Evolutionary conservation across 345 rosid species (phyloP).

Genomic region (Eucalyptus curtisii): DNA sequence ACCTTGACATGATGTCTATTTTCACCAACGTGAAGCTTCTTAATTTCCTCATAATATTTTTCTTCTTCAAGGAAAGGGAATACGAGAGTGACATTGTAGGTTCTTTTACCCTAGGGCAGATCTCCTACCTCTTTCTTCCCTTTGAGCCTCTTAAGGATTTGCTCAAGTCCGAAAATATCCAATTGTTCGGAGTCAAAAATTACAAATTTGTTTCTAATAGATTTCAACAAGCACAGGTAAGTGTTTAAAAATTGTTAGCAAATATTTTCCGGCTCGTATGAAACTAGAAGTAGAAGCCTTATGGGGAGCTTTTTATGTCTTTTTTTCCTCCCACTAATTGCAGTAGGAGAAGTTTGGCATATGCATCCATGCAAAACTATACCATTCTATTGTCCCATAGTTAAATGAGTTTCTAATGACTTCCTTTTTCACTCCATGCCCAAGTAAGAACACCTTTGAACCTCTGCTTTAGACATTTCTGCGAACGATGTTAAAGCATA

Average conservation of each 20-base stretch:
- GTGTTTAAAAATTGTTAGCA: not conserved
- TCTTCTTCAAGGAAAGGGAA: no score
- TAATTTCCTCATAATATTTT: fast-evolving
- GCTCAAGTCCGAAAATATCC: no score
- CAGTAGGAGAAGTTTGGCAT: not conserved
- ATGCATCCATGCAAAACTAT: not conserved
- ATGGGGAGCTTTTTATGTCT: not conserved
- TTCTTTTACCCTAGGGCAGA: no score
- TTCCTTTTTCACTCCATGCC: not conserved
- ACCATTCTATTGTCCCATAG: not conserved
- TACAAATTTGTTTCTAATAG: no score
- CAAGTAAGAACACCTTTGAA: not conserved
- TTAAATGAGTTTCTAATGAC: not conserved
- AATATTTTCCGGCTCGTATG: not conserved
- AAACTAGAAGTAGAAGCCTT: not conserved
- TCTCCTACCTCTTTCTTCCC: fast-evolving
- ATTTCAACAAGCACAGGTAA: not conserved
- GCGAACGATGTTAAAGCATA: not conserved
- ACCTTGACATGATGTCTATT: no score
- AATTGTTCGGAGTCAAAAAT: not conserved
- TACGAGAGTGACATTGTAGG: no score
- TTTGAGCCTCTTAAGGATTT: no score
- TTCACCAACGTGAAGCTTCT: no score
- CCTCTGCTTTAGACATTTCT: not conserved
- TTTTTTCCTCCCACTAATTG: not conserved